Evolutionary conservation across 306 rosid species (phyloP).

Genomic region (Cicer yamashitae): DNA sequence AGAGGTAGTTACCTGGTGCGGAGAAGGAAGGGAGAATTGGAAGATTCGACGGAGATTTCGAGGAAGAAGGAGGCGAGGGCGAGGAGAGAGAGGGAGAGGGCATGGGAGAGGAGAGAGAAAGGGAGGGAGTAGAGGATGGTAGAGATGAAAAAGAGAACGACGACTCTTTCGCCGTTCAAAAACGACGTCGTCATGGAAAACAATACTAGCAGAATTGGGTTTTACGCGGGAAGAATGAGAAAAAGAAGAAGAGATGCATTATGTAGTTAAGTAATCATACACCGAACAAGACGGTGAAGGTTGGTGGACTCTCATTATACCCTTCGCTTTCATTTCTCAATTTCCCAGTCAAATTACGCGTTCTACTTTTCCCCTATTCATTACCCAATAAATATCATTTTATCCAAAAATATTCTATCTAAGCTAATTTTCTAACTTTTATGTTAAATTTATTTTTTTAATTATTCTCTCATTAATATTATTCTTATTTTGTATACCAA

Average conservation of each 20-base stretch:
- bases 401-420: too few species aligned
- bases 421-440: too few species aligned
- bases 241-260: neutral
- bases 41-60: conserved; percentile 70
- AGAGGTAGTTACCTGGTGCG: conserved; percentile 59
- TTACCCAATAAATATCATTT: too few species aligned
- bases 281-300: neutral
- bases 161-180: conserved; percentile 71
- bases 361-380: too few species aligned
- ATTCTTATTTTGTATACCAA: too few species aligned
- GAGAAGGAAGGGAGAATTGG: conserved; percentile 52
- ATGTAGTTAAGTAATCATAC: too few species aligned
- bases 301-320: neutral
- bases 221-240: conserved; percentile 49
- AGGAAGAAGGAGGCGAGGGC: conserved; percentile 68
- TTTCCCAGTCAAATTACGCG: too few species aligned
- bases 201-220: neutral
- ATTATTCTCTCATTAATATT: too few species aligned
- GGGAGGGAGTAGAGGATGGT: conserved; percentile 71
- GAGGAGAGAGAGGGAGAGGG: conserved; percentile 76
- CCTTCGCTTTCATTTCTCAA: too few species aligned
- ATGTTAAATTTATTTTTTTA: too few species aligned
- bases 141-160: conserved; percentile 67
- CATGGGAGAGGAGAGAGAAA: conserved; percentile 71
- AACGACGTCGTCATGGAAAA: conserved; percentile 47